These are phyloP conservation scores for Penicillium sp. DNA, from an alignment of 2,329 filamentous ascomycete species.

Conservation along the genomic window DNA sequence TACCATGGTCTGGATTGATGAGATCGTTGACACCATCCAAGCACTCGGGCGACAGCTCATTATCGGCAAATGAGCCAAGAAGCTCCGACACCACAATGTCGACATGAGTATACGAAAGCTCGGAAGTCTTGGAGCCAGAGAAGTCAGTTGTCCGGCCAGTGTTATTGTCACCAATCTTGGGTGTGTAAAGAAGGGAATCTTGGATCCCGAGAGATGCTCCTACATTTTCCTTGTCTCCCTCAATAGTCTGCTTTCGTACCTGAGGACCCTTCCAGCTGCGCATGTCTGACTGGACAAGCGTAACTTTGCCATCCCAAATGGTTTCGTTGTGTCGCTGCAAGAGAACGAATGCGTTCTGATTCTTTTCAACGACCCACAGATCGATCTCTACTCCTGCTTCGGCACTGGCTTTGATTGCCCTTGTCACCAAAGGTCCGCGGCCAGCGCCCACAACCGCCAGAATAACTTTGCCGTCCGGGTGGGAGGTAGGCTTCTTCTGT, in stretches of 20 bases:
- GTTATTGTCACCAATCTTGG: slow-evolving; percentile 36
- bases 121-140: slow-evolving; percentile 48
- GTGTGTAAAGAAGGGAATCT: slow-evolving; percentile 21
- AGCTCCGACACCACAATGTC: slow-evolving; percentile 95
- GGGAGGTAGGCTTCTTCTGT: slow-evolving; percentile 72
- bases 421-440: slow-evolving; percentile 85
- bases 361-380: slow-evolving; percentile 95
- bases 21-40: slow-evolving; percentile 94
- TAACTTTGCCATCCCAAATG: slow-evolving; percentile 78
- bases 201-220: slow-evolving; percentile 38
- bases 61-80: slow-evolving; percentile 90
- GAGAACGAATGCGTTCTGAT: slow-evolving; percentile 94
- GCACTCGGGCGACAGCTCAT: slow-evolving; percentile 95
- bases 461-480: slow-evolving; percentile 70
- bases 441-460: slow-evolving; percentile 93
- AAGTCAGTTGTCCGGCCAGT: slow-evolving; percentile 33
- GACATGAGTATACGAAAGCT: slow-evolving; percentile 47
- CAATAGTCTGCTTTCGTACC: slow-evolving; percentile 24
- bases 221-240: slow-evolving; percentile 24
- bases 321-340: slow-evolving; percentile 81
- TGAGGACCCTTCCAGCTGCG: slow-evolving; percentile 85
- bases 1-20: slow-evolving; percentile 74
- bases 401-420: slow-evolving; percentile 78
- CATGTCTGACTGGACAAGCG: slow-evolving; percentile 95
- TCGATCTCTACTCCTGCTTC: slow-evolving; percentile 75